Conservation (phyloP, 164 flowering plant species). For the Stephania cephalantha region DNA sequence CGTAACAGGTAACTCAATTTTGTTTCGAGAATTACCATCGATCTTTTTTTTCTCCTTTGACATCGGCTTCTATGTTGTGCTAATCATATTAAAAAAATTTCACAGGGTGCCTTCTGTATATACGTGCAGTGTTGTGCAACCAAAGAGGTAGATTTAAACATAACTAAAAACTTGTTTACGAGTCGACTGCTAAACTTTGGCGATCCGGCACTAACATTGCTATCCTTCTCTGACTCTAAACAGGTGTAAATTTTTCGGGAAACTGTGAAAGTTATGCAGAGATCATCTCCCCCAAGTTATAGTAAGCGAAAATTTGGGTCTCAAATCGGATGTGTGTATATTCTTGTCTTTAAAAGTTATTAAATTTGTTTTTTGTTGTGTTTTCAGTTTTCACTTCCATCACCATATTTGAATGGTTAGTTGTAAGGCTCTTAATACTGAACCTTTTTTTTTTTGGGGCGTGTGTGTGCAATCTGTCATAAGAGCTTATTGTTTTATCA, state of each 20-base stretch:
- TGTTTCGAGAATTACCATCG: not conserved
- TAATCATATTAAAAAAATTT: conserved; percentile 5
- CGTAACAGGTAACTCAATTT: not conserved
- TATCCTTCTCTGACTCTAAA: not conserved
- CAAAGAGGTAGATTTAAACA: conserved; percentile 21
- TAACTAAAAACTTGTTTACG: not conserved
- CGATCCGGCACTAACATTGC: not conserved
- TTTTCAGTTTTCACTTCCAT: not conserved
- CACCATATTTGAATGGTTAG: not conserved
- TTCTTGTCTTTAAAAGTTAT: not conserved
- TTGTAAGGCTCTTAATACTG: conserved; percentile 2
- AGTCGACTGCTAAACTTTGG: not conserved
- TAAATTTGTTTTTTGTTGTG: not conserved
- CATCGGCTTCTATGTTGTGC: not conserved
- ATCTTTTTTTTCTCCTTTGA: not conserved
- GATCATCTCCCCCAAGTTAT: conserved; percentile 6
- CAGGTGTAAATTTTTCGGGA: conserved; percentile 57
- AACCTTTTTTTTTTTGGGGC: not conserved
- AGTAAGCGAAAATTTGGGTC: conserved; percentile 14
- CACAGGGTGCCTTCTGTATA: conserved; percentile 35
- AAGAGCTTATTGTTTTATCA: not conserved
- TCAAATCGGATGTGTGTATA: conserved; percentile 4
- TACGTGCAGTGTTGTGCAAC: conserved; percentile 14
- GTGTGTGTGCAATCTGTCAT: not conserved
- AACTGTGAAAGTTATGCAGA: conserved; percentile 15